Conservation (phyloP, 352 stramenopile genomes). For the Blastocystis sp. region DNA sequence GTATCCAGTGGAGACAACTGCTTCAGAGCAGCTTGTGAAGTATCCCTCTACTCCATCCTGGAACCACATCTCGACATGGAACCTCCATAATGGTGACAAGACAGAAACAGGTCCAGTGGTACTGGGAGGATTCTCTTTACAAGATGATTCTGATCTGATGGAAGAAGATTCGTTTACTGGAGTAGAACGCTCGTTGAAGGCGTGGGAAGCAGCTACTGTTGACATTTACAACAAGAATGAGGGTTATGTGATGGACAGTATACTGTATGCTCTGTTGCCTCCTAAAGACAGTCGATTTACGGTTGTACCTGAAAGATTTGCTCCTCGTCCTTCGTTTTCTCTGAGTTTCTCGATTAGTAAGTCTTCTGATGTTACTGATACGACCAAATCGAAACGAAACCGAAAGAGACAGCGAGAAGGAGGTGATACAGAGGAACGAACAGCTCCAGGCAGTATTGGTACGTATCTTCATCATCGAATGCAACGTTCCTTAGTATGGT, state of each 20-base stretch:
- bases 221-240: background rate
- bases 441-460: background rate
- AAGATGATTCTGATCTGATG: background rate
- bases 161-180: background rate
- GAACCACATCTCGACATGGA: background rate
- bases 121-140: background rate
- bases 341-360: slow-evolving; percentile 1
- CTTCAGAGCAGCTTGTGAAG: background rate
- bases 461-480: background rate
- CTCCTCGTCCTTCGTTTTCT: background rate
- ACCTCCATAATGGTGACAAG: background rate
- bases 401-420: slow-evolving; percentile 25
- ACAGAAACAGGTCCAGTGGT: background rate
- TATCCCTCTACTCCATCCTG: background rate
- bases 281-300: slow-evolving; percentile 24
- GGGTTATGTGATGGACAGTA: background rate
- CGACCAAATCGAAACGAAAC: background rate
- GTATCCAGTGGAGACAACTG: background rate
- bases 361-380: slow-evolving; percentile 2
- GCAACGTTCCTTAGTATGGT: background rate
- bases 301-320: background rate
- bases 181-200: background rate
- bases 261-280: background rate
- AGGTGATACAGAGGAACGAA: background rate
- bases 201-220: background rate